Evolutionary conservation across 306 rosid species (phyloP).

Genomic region (Canavalia gladiata): DNA sequence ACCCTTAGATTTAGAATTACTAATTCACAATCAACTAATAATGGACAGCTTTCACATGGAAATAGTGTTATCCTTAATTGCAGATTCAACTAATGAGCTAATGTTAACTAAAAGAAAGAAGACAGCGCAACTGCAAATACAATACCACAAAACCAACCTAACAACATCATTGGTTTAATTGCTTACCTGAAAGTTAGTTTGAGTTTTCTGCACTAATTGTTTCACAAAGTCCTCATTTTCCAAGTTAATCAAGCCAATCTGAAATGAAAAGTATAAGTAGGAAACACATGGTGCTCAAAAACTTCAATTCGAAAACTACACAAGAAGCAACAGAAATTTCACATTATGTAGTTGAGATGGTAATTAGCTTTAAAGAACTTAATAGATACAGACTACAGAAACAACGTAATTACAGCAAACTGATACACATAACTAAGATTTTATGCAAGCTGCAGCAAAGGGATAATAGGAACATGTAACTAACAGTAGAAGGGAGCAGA

Average conservation of each 20-base stretch:
- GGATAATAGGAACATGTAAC: conserved; percentile 1
- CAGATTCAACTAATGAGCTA: conserved; percentile 23
- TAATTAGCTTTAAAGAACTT: conserved; percentile 24
- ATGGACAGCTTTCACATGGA: conserved; percentile 33
- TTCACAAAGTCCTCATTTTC: conserved; percentile 81
- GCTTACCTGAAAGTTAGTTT: conserved; percentile 80
- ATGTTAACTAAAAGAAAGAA: conserved; percentile 17
- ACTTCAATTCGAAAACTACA: conserved; percentile 22
- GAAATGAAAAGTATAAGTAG: conserved; percentile 37
- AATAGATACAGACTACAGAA: conserved; percentile 15
- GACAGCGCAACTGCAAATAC: conserved; percentile 2
- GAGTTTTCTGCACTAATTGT: conserved; percentile 75
- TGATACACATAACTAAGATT: conserved; percentile 26
- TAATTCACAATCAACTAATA: conserved; percentile 9
- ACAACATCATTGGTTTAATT: conserved; percentile 36
- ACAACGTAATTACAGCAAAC: conserved; percentile 17
- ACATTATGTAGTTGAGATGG: conserved; percentile 34
- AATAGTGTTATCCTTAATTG: conserved; percentile 20
- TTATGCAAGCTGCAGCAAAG: conserved; percentile 20
- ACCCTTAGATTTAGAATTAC: conserved; percentile 20
- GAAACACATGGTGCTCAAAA: conserved; percentile 34
- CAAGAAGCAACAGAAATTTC: conserved; percentile 2
- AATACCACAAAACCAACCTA: conserved; percentile 37
- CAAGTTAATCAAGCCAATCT: conserved; percentile 92
- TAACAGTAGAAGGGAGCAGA: neutral